Evolutionary conservation across 176 grass and related monocot species (phyloP), one percentile per base, ranked within the genome.

Genomic region (Tuctoria greenei): DNA sequence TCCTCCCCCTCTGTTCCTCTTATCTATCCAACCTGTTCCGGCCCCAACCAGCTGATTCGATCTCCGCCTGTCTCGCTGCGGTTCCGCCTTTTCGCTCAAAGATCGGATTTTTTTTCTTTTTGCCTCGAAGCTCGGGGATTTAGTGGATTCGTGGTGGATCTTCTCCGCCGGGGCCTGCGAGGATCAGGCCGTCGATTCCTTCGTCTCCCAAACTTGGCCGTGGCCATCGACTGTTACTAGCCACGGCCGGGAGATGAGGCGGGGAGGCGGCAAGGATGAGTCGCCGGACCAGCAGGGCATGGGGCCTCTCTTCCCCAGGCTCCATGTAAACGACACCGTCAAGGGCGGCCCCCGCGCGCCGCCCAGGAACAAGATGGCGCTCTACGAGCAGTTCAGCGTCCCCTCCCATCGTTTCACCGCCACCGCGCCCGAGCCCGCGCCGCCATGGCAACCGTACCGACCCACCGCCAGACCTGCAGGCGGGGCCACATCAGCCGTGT

Each of bases 301-400:
- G 79, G 89, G 81, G 20, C 95, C 95, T 39, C 84, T 98, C 45
- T 99, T 99, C 87, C 95, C 95, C 9, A 75, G 95, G 75, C 85
- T 99, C 61, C 95, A 99, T 74, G 89, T 99, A 75, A 99, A 88
- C 69, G 95, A 99, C 75, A 64, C 95, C 16, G 61, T 80, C 65
- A 90, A 86, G 79, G 89, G 95, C 36, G 95, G 95, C 10, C 91
- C 91, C 4, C 84, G 95, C 20, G 85, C 91, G 14, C 95, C 95
- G 40, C 95, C 95, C 24, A 74, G 95, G 75, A 99, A 99, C 82
- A 99, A 99, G 86, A 99, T 99, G 95, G 91, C 95, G 7, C 89
- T 99, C 44, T 99, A 99, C 59, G 95, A 99, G 70, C 95, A 92
- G 82, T 81, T 99, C 67, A 99, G 85, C 58, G 83, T 92, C 17